Evolutionary conservation across 805 yeast genomes (phyloP), one percentile per base, ranked within the genome.

Genomic region (Pichia heedii): DNA sequence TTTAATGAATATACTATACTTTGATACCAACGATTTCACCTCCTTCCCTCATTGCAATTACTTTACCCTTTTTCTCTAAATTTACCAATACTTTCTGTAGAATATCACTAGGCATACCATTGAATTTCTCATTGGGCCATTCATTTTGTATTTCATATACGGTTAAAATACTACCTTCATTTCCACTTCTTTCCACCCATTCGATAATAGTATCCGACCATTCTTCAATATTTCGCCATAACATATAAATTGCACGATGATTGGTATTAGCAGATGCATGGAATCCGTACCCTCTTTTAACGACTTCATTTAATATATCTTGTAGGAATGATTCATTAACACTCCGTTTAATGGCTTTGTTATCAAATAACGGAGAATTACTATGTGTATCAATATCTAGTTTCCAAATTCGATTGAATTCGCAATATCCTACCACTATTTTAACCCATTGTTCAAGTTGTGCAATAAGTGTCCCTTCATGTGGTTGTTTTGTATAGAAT

Each of bases 401-500:
- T 13, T 69, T 62, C 82, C 82, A 82, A 24, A 77, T 68, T 43
- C 68, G 67, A 50, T 76, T 64, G 43, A 60, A 65, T 50, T 74
- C 69, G 52, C 94, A 81, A 53, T 76, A 84, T 6, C 69, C 67
- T 10, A 82, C 58, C 0, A 90, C 65, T 22, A 90, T 62, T 36
- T 73, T 67, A 22, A 70, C 65, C 98, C 98, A 90, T 43, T 83
- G 76, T n/a, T 71, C 70, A 15, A 83, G 64, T 61, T 90, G 98
- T 11, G 86, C 79, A 26, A 73, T 71, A 67, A 84, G 76, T 2
- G 93, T 81, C 11, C 84, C 77, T 32, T 79, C 73, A 54, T 90
- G 89, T 20, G 93, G 88, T 63, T 90, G 98, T 48, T 77, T 72
- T 9, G 97, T 93, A 65, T 79, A 90, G 52, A 90, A 77, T 0